Conservation (phyloP, 2,329 filamentous ascomycete genomes). For the Alternaria triticina region DNA sequence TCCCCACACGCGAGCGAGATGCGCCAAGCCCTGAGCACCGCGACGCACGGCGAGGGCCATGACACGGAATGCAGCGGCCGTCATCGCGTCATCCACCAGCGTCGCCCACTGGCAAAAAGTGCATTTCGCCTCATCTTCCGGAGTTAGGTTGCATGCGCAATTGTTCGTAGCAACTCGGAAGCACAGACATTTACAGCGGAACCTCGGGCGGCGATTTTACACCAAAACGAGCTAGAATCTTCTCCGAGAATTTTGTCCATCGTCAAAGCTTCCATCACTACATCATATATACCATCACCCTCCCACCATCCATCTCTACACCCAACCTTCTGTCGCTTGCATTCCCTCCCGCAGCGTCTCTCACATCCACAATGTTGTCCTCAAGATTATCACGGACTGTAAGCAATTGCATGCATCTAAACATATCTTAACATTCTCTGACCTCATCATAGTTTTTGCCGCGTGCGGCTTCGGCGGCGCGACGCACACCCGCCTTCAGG, state of each 20-base stretch:
- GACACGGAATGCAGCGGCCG: not conserved
- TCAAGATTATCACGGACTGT: constrained; percentile 52
- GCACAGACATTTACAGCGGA: constrained; percentile 26
- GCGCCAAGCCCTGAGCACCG: constrained; percentile 12
- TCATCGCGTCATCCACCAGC: not conserved
- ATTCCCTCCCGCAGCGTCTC: constrained; percentile 38
- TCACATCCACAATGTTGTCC: constrained; percentile 47
- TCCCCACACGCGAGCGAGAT: constrained; percentile 17
- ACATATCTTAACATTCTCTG: constrained; percentile 20
- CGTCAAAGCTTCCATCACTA: constrained; percentile 36
- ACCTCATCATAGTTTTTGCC: constrained; percentile 63
- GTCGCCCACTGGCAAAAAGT: not conserved
- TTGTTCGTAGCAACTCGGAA: constrained; percentile 5
- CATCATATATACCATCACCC: constrained; percentile 36
- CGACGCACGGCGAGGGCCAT: not conserved
- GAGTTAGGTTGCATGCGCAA: not conserved
- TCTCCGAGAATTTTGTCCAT: constrained; percentile 35
- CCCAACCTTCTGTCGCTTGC: constrained; percentile 36
- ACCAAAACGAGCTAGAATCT: constrained; percentile 33
- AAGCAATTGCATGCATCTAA: constrained; percentile 24
- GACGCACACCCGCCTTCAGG: constrained; percentile 70
- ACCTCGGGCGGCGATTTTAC: constrained; percentile 22
- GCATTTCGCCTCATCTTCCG: not conserved
- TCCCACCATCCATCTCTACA: constrained; percentile 24
- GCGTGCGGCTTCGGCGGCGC: constrained; percentile 72